These are phyloP conservation scores for Ophiostoma novo-ulmi DNA, from an alignment of 2,329 filamentous ascomycete genomes.

Conservation along the genomic window DNA sequence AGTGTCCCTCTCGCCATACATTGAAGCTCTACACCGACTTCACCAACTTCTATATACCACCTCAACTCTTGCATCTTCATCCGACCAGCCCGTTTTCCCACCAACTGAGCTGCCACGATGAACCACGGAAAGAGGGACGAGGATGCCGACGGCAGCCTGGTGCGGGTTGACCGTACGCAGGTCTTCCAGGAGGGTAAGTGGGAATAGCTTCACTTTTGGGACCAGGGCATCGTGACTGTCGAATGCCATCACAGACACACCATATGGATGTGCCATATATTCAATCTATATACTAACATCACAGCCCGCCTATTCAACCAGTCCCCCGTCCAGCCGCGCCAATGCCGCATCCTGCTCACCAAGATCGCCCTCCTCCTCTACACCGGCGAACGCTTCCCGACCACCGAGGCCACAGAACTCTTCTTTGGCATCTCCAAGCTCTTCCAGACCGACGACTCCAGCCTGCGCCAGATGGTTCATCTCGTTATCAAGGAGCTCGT, in stretches of 20 bases:
- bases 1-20: constrained; percentile 18
- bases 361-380: constrained; percentile 96
- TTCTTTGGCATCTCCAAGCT: constrained; percentile 99
- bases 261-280: neutral
- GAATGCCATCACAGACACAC: neutral
- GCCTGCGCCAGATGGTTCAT: constrained; percentile 97
- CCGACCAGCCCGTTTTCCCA: constrained; percentile 9
- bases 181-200: constrained; percentile 93
- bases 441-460: constrained; percentile 99
- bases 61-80: constrained; percentile 9
- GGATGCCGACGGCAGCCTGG: constrained; percentile 86
- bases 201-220: constrained; percentile 21
- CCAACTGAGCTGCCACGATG: constrained; percentile 53
- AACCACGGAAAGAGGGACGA: constrained; percentile 99
- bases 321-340: constrained; percentile 91
- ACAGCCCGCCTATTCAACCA: constrained; percentile 95
- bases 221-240: neutral
- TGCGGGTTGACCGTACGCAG: constrained; percentile 95
- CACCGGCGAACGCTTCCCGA: constrained; percentile 94
- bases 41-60: constrained; percentile 8
- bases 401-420: constrained; percentile 92
- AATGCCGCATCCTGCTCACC: constrained; percentile 94
- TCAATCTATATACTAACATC: neutral
- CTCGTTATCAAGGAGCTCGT: constrained; percentile 97
- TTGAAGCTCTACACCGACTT: constrained; percentile 14